phyloP scores from a whole-genome alignment of 352 stramenopile genomes.

The Globisporangium acanthophoron region DNA sequence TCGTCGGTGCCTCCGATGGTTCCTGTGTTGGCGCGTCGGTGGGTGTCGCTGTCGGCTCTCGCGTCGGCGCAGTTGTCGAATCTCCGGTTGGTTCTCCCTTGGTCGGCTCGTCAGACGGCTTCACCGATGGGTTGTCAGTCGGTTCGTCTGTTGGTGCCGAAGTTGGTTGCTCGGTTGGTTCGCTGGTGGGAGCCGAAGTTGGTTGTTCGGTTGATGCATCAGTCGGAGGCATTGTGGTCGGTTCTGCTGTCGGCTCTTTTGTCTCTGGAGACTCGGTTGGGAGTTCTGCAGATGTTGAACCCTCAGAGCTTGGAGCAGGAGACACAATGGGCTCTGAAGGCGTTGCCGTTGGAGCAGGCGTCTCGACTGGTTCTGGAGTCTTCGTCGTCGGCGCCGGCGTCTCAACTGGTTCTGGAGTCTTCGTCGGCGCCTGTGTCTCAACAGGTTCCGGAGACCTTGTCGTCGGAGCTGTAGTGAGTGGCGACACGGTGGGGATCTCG shows the following conservation, averaged over 20 bases:
- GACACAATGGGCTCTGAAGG: neutral
- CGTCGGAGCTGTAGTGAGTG: neutral
- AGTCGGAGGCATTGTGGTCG: neutral
- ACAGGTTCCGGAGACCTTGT: neutral
- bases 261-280: slow-evolving; percentile 2
- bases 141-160: neutral
- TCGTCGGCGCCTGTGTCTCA: neutral
- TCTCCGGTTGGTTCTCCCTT: neutral
- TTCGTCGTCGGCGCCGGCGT: neutral
- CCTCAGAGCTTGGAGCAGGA: neutral
- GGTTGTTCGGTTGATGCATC: neutral
- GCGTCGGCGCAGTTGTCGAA: neutral
- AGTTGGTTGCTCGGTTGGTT: neutral
- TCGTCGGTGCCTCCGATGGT: neutral
- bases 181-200: neutral
- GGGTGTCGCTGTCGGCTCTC: neutral
- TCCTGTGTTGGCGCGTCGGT: neutral
- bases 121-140: neutral
- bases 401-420: neutral
- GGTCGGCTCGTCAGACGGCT: slow-evolving; percentile 2
- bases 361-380: neutral
- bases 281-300: neutral
- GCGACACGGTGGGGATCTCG: slow-evolving; percentile 8
- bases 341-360: neutral
- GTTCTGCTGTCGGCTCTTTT: neutral